Conservation (phyloP, 345 rosid species). For the Eutrema japonicum region DNA sequence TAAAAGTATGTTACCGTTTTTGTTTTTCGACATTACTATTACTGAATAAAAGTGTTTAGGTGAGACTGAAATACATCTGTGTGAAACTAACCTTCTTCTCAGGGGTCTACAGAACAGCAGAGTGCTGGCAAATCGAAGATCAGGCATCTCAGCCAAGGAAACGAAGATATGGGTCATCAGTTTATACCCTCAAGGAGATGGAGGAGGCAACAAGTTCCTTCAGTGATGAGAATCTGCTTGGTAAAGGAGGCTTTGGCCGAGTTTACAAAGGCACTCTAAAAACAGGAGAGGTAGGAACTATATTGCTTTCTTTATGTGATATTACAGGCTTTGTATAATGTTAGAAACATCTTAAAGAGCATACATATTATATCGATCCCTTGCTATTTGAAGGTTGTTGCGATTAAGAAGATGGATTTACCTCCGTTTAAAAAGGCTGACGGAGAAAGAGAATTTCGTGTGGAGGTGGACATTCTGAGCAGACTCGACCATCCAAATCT, state of each 20-base stretch:
- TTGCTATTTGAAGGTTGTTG: slow-evolving; percentile 73
- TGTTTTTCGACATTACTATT: not conserved
- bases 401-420: slow-evolving; percentile 97
- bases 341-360: slow-evolving; percentile 10
- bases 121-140: slow-evolving; percentile 73
- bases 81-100: slow-evolving; percentile 41
- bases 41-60: slow-evolving; percentile 2
- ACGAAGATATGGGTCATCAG: slow-evolving; percentile 62
- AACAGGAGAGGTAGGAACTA: slow-evolving; percentile 77
- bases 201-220: slow-evolving; percentile 80
- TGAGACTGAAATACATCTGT: slow-evolving; percentile 37
- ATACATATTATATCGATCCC: slow-evolving; percentile 26
- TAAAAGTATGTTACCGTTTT: slow-evolving; percentile 27
- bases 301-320: slow-evolving; percentile 34
- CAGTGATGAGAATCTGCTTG: slow-evolving; percentile 70
- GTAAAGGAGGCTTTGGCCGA: slow-evolving; percentile 92
- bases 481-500: slow-evolving; percentile 91
- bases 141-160: slow-evolving; percentile 54
- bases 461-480: slow-evolving; percentile 96
- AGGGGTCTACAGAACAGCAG: slow-evolving; percentile 82
- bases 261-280: slow-evolving; percentile 82
- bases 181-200: slow-evolving; percentile 92
- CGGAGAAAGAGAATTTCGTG: slow-evolving; percentile 93
- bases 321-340: slow-evolving; percentile 31
- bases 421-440: slow-evolving; percentile 82